Evolutionary conservation across 306 rosid genomes (phyloP).

Genomic region (Parietaria judaica): DNA sequence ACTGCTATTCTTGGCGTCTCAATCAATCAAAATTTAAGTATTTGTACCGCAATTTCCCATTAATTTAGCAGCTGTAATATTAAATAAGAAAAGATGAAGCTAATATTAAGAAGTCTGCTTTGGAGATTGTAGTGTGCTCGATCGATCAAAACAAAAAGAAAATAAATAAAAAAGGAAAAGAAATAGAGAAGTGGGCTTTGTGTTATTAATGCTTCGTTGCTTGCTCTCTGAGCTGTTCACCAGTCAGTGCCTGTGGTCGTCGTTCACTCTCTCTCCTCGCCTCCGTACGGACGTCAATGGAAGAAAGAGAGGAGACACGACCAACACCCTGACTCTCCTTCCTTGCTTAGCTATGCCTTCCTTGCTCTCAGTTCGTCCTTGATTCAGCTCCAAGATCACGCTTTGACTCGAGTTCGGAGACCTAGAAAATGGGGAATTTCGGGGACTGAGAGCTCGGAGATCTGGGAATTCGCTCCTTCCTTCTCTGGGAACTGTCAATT

Average conservation of each 20-base stretch:
- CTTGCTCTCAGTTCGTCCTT: not conserved
- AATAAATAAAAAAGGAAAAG: not conserved
- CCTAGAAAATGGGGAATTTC: too few species aligned
- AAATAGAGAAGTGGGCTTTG: not conserved
- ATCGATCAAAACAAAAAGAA: not conserved
- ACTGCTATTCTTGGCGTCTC: too few species aligned
- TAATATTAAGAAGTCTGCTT: not conserved
- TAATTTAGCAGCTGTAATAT: too few species aligned
- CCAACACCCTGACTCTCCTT: not conserved
- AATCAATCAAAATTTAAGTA: too few species aligned
- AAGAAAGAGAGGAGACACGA: not conserved
- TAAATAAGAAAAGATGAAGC: not conserved
- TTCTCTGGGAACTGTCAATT: slow-evolving; percentile 4
- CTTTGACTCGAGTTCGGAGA: not conserved
- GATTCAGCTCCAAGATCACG: not conserved
- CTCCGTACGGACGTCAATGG: not conserved
- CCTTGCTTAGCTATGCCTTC: not conserved
- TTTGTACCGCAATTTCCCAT: too few species aligned
- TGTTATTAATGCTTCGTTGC: not conserved
- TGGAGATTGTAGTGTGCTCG: not conserved
- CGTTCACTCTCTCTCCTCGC: slow-evolving; percentile 1
- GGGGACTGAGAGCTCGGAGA: not conserved
- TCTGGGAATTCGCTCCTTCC: not conserved
- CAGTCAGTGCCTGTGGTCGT: too few species aligned
- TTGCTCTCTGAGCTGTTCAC: not conserved